Percentiles rank a stretch among this genome's conserved stretches.
Evolutionary conservation across 108 stramenopile genomes (phyloP).

Genomic region (Cafeteria roenbergensis): DNA sequence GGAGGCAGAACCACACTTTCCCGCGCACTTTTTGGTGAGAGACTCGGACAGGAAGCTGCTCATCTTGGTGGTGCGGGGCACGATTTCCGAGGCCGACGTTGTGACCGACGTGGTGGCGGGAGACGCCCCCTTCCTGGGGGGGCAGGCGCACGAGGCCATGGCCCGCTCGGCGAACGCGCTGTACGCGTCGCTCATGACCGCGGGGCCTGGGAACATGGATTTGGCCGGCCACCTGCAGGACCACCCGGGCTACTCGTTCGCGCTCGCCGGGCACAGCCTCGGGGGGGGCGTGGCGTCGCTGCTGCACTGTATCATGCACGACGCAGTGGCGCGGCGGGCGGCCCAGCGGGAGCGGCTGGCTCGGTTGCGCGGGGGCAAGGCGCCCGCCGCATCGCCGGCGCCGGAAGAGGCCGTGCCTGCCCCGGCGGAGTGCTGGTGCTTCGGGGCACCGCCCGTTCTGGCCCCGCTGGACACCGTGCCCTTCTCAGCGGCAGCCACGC

Average conservation of each 20-base stretch:
- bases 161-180: neutral
- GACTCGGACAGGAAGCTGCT: neutral
- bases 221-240: neutral
- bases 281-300: neutral
- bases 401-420: no score
- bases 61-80: neutral
- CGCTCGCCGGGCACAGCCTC: neutral
- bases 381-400: neutral
- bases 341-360: neutral
- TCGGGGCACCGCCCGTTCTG: neutral
- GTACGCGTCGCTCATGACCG: neutral
- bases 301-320: neutral
- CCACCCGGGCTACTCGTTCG: neutral
- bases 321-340: neutral
- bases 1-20: no score
- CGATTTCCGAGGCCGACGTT: neutral
- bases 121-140: neutral
- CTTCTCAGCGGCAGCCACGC: neutral
- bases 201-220: no score
- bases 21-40: neutral
- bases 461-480: neutral
- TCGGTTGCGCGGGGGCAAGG: neutral
- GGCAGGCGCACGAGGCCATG: neutral
- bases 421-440: no score
- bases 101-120: neutral